Evolutionary conservation across 768 basidiomycete genomes (phyloP).

Genomic region (Amanita inopinata): DNA sequence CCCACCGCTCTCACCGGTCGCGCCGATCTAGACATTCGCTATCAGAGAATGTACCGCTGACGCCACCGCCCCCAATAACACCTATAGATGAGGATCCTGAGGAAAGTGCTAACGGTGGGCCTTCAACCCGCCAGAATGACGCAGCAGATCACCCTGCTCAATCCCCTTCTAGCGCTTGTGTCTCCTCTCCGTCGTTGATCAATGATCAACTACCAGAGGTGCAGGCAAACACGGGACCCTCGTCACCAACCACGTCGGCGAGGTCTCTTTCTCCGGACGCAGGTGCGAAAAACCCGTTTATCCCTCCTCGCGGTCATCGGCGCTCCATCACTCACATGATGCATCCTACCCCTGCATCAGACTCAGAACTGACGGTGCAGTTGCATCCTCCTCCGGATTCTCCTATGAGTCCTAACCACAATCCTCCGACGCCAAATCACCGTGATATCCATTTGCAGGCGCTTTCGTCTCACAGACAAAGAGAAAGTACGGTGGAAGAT

Average conservation of each 20-base stretch:
- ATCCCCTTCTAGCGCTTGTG: constrained; percentile 2
- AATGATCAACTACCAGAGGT: constrained; percentile 13
- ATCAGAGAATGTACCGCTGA: constrained; percentile 28
- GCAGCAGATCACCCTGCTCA: constrained; percentile 16
- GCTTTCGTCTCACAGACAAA: constrained; percentile 31
- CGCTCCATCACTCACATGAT: constrained; percentile 63
- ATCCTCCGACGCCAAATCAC: constrained; percentile 78
- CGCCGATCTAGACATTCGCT: constrained; percentile 41
- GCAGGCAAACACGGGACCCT: constrained; percentile 18
- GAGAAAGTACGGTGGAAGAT: constrained; percentile 19
- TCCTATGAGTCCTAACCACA: constrained; percentile 58
- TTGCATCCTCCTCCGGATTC: constrained; percentile 76
- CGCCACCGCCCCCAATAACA: constrained; percentile 64
- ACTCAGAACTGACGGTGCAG: constrained; percentile 58
- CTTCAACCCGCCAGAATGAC: constrained; percentile 27
- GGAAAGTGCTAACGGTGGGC: constrained; percentile 17
- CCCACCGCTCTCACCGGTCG: constrained; percentile 52
- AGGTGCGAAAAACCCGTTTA: constrained; percentile 83
- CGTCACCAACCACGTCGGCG: constrained; percentile 36
- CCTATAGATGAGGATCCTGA: constrained; percentile 62
- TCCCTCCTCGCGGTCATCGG: constrained; percentile 57
- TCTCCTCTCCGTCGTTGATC: constrained; percentile 20
- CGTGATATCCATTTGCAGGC: constrained; percentile 78
- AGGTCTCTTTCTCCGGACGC: constrained; percentile 56
- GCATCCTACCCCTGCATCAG: constrained; percentile 48